These are phyloP conservation scores for Mycosphaerelloides madeirae DNA, from an alignment of 2,329 filamentous ascomycete species.

Conservation along the genomic window DNA sequence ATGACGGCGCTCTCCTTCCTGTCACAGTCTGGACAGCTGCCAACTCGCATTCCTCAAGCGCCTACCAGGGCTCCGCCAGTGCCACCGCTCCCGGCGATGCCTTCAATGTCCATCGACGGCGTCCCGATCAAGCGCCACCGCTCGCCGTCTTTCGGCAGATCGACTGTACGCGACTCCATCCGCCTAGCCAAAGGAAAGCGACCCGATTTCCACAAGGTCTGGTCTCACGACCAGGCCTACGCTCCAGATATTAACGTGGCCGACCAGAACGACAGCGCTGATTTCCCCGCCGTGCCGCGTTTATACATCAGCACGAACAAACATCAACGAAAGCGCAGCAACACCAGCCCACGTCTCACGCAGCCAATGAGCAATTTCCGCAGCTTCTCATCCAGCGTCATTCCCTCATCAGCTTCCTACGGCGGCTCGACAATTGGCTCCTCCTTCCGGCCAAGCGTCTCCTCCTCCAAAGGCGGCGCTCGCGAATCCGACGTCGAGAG, in stretches of 20 bases:
- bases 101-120: slow-evolving; percentile 23
- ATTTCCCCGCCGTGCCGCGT: slow-evolving; percentile 67
- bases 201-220: slow-evolving; percentile 19
- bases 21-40: slow-evolving; percentile 66
- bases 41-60: slow-evolving; percentile 23
- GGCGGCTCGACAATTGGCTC: slow-evolving; percentile 18
- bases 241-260: slow-evolving; percentile 4
- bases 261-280: slow-evolving; percentile 53
- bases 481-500: slow-evolving; percentile 22
- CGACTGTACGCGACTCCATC: slow-evolving; percentile 80
- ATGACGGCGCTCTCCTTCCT: slow-evolving; percentile 91
- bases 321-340: slow-evolving; percentile 83
- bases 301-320: slow-evolving; percentile 56
- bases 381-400: slow-evolving; percentile 61
- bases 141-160: slow-evolving; percentile 36
- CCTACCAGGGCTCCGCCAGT: slow-evolving; percentile 25
- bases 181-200: slow-evolving; percentile 68
- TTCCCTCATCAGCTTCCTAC: slow-evolving; percentile 35
- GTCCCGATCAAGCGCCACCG: slow-evolving; percentile 27
- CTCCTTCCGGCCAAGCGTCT: slow-evolving; percentile 21
- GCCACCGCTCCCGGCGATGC: slow-evolving; percentile 24
- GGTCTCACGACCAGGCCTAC: slow-evolving; percentile 13
- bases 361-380: slow-evolving; percentile 64
- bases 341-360: slow-evolving; percentile 70
- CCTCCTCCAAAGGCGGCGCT: slow-evolving; percentile 23